These are phyloP conservation scores for Calycina herbarum DNA, from an alignment of 2,329 filamentous ascomycete species.

Conservation along the genomic window DNA sequence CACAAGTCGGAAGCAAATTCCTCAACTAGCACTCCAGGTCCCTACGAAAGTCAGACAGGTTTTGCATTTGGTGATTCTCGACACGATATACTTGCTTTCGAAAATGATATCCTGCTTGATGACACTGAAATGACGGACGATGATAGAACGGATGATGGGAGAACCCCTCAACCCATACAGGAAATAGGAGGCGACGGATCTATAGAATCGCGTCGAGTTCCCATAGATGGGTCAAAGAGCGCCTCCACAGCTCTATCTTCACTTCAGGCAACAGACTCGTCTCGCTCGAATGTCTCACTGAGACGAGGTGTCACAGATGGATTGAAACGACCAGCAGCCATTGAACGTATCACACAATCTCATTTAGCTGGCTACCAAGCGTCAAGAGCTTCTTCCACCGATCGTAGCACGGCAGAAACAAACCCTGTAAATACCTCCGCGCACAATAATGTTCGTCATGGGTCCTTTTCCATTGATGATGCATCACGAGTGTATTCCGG, in stretches of 20 bases:
- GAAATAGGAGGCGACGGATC: slow-evolving; percentile 30
- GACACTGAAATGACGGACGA: slow-evolving; percentile 29
- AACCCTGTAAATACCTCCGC: slow-evolving; percentile 59
- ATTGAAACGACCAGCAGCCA: slow-evolving; percentile 39
- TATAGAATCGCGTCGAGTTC: slow-evolving; percentile 34
- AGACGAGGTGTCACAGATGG: slow-evolving; percentile 27
- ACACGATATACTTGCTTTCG: slow-evolving; percentile 17
- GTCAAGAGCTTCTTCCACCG: slow-evolving; percentile 60
- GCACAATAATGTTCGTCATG: slow-evolving; percentile 58
- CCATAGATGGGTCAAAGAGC: slow-evolving; percentile 36
- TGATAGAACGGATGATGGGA: slow-evolving; percentile 17
- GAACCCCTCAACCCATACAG: slow-evolving; percentile 8
- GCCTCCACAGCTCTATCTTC: slow-evolving; percentile 35
- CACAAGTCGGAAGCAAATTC: slow-evolving; percentile 26
- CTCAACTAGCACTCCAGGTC: slow-evolving; percentile 11
- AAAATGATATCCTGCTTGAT: slow-evolving; percentile 21
- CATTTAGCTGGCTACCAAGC: slow-evolving; percentile 46
- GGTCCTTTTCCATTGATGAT: slow-evolving; percentile 52
- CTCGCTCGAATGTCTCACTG: slow-evolving; percentile 31
- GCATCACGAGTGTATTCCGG: slow-evolving; percentile 42
- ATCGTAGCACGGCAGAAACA: slow-evolving; percentile 56
- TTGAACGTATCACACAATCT: slow-evolving; percentile 44
- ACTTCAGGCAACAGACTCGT: slow-evolving; percentile 35
- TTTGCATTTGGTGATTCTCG: slow-evolving; percentile 25
- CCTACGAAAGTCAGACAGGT: slow-evolving; percentile 19